Percentiles rank a stretch among this genome's conserved stretches.
Conservation (phyloP, 148 eudicot genomes). For the Drosera capensis region DNA sequence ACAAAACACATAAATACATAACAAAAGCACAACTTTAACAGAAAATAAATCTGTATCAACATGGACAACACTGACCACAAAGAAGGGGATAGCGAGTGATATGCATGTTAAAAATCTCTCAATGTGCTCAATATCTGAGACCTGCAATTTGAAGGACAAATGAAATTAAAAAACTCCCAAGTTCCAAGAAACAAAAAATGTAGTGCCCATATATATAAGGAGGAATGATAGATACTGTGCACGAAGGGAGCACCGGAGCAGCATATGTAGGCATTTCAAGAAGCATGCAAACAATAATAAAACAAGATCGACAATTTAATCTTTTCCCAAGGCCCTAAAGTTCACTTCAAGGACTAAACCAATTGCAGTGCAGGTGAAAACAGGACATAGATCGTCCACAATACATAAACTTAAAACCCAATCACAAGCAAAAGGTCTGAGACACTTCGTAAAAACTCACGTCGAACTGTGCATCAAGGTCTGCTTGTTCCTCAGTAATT, state of each 20-base stretch:
- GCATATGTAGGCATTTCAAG: no score
- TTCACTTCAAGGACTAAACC: no score
- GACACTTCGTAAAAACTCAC: slow-evolving; percentile 23
- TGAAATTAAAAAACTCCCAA: background rate
- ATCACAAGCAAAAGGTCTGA: background rate
- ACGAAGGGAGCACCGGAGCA: no score
- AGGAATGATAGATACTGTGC: no score
- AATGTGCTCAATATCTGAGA: slow-evolving; percentile 68
- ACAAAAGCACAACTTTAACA: no score
- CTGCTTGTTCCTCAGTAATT: slow-evolving; percentile 91
- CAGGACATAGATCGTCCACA: background rate
- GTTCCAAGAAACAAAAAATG: background rate
- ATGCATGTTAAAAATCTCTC: slow-evolving; percentile 74
- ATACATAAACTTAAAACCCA: background rate
- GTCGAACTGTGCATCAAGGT: slow-evolving; percentile 73
- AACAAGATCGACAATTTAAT: no score
- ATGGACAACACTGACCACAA: slow-evolving; percentile 27
- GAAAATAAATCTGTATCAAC: no score
- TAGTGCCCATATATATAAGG: no score
- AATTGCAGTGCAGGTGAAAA: no score
- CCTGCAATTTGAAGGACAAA: slow-evolving; percentile 25
- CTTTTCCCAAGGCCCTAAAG: no score
- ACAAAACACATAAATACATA: no score
- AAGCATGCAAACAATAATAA: no score
- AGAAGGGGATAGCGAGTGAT: slow-evolving; percentile 76